Conservation (phyloP, 148 eudicot genomes). For the Amaranthus cruentus region DNA sequence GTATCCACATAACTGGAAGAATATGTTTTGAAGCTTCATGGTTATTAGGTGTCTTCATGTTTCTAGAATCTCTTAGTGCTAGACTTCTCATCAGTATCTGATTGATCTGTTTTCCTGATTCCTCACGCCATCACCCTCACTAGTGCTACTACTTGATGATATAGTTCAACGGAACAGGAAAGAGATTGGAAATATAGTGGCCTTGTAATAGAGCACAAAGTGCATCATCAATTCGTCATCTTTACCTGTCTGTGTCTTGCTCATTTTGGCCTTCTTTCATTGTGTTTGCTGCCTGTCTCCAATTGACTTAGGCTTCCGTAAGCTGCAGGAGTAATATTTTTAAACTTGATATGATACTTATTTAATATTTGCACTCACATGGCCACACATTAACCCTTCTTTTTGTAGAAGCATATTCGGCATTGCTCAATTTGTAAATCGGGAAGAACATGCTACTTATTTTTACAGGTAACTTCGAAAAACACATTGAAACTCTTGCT, state of each 20-base stretch:
- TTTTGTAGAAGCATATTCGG: constrained; percentile 70
- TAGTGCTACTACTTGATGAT: not conserved
- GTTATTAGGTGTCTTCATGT: constrained; percentile 1
- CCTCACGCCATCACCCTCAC: not conserved
- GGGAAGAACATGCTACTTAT: constrained; percentile 74
- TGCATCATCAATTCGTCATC: not conserved
- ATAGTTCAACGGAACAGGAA: not conserved
- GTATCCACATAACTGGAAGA: not conserved
- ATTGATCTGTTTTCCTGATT: not conserved
- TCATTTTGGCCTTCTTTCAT: not conserved
- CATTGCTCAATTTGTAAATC: constrained; percentile 67
- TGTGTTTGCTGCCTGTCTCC: not conserved
- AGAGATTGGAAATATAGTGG: not conserved
- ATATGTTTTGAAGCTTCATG: constrained; percentile 8
- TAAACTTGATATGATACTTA: not conserved
- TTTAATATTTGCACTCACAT: not conserved
- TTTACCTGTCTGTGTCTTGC: not conserved
- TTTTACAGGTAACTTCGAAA: constrained; percentile 56
- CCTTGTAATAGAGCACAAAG: not conserved
- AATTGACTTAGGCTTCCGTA: not conserved
- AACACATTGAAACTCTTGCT: not conserved
- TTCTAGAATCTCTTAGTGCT: not conserved
- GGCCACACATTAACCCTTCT: not conserved
- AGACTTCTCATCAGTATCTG: not conserved
- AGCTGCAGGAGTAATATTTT: not conserved